A percentile compares a stretch with the other conserved stretches of the same genome.
phyloP scores from a whole-genome alignment of 805 yeast species.

The Candida endomychidarum region DNA sequence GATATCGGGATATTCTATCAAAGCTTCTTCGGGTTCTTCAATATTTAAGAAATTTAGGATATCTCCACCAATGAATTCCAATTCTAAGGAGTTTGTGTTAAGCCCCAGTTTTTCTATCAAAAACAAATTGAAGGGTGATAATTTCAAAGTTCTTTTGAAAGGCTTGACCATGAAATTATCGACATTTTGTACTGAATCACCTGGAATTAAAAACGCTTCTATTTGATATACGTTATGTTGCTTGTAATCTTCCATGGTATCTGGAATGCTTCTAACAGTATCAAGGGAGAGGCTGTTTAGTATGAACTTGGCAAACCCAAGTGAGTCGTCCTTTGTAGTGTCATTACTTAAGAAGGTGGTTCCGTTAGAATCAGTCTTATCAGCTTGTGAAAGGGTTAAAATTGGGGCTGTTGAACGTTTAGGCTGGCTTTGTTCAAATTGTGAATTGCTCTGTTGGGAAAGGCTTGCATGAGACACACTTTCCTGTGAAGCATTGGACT shows the following conservation, averaged over 20 bases:
- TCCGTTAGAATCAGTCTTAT: background rate
- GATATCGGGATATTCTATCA: background rate
- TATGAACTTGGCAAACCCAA: background rate
- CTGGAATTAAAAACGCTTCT: constrained; percentile 15
- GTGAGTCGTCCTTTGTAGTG: background rate
- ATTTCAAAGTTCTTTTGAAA: constrained; percentile 27
- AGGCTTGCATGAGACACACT: too few relatives aligned
- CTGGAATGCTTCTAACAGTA: constrained; percentile 10
- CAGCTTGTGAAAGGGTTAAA: too few relatives aligned
- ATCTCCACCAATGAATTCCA: constrained; percentile 27
- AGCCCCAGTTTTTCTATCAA: constrained; percentile 14
- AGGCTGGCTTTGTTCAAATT: too few relatives aligned
- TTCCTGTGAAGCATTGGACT: too few relatives aligned
- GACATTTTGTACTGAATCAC: constrained; percentile 18
- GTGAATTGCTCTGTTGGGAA: too few relatives aligned
- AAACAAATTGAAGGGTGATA: constrained; percentile 23
- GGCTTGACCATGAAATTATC: constrained; percentile 28
- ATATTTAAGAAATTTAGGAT: constrained; percentile 25
- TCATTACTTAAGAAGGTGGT: background rate
- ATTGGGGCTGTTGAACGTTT: background rate
- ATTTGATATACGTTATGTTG: constrained; percentile 19
- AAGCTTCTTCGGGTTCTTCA: constrained; percentile 15
- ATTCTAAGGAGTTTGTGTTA: constrained; percentile 8
- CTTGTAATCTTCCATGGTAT: constrained; percentile 13
- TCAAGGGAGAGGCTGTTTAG: constrained; percentile 4